These are phyloP conservation scores for Penicillium lagena DNA, from an alignment of 495 filamentous ascomycete species.

Conservation along the genomic window DNA sequence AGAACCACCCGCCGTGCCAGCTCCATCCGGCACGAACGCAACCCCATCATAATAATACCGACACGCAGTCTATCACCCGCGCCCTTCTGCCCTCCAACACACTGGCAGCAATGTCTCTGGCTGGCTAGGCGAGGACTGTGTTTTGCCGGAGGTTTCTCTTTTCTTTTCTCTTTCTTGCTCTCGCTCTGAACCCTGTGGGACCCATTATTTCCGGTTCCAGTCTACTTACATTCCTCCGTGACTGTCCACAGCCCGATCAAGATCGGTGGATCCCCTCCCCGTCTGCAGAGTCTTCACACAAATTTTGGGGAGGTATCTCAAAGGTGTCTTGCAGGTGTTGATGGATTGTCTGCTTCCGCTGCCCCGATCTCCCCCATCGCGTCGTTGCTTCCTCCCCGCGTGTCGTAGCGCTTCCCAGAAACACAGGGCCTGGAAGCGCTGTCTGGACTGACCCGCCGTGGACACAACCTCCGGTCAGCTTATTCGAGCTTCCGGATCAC, in stretches of 20 bases:
- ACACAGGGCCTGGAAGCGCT: slow-evolving; percentile 4
- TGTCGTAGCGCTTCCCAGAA: slow-evolving; percentile 5
- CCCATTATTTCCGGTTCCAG: slow-evolving; percentile 13
- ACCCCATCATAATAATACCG: no score
- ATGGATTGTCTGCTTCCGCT: slow-evolving; percentile 9
- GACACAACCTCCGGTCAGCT: no score
- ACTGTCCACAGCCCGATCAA: slow-evolving; percentile 5
- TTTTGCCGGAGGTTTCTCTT: background rate
- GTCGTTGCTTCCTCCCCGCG: slow-evolving; percentile 23
- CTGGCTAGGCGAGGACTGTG: no score
- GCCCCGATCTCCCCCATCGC: slow-evolving; percentile 12
- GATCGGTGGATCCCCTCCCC: slow-evolving; percentile 1
- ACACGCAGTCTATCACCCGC: no score
- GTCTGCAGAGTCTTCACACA: no score
- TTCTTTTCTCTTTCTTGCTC: background rate
- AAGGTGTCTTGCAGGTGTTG: slow-evolving; percentile 7
- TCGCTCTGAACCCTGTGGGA: background rate
- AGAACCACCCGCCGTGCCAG: slow-evolving; percentile 3
- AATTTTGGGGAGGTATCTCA: background rate
- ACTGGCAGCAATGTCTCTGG: no score
- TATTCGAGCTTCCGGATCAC: no score
- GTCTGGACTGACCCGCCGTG: background rate
- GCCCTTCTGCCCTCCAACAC: no score
- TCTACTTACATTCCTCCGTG: slow-evolving; percentile 20
- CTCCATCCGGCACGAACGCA: no score